phyloP scores from a whole-genome alignment of 345 rosid genomes.

The Camelina hispida region DNA sequence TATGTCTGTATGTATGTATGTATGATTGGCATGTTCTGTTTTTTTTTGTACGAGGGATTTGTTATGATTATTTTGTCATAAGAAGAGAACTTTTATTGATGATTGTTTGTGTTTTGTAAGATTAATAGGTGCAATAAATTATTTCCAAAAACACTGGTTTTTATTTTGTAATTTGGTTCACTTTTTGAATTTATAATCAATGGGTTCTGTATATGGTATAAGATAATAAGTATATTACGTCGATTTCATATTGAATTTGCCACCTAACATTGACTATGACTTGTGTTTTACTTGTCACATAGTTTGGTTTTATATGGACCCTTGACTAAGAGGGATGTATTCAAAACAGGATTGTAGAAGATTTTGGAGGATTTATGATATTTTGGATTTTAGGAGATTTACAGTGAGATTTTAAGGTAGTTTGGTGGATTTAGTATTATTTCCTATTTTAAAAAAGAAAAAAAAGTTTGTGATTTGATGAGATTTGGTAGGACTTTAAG shows the following conservation, averaged over 20 bases:
- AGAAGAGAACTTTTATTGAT: background rate
- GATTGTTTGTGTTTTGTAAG: conserved; percentile 2
- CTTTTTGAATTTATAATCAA: background rate
- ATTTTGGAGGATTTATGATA: too few species aligned
- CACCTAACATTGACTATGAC: conserved; percentile 42
- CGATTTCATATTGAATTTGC: conserved; percentile 39
- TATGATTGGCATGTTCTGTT: conserved; percentile 22
- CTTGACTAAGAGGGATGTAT: background rate
- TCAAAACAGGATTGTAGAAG: too few species aligned
- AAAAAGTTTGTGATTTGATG: too few species aligned
- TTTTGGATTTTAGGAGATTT: too few species aligned
- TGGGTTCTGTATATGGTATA: background rate
- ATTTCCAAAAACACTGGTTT: background rate
- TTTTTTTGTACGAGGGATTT: conserved; percentile 8
- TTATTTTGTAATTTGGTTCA: background rate
- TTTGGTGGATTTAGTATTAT: too few species aligned
- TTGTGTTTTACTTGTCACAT: background rate
- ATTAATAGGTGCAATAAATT: conserved; percentile 7
- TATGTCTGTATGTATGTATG: conserved; percentile 2
- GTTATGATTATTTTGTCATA: conserved; percentile 7
- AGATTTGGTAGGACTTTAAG: too few species aligned
- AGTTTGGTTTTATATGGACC: conserved; percentile 25
- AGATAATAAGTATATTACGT: conserved; percentile 17
- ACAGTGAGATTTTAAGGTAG: too few species aligned
- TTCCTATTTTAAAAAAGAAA: too few species aligned